Conservation (phyloP, 805 yeast species). For the Cyberlindnera mississippiensis region DNA sequence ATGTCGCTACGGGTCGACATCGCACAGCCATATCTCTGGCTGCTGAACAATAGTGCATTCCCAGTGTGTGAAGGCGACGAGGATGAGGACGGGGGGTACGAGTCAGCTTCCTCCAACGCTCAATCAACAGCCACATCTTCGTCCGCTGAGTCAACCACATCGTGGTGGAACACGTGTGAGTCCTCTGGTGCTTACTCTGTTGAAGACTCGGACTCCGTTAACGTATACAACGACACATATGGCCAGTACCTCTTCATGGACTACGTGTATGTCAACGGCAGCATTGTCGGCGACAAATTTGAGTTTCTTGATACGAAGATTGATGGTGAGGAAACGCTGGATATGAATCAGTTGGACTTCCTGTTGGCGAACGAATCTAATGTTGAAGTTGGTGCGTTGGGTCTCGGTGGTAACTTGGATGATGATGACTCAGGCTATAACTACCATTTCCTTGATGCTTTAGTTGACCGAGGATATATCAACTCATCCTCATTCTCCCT, state of each 20-base stretch:
- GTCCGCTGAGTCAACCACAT: background rate
- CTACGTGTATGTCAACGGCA: conserved; percentile 19
- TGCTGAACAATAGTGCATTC: conserved; percentile 20
- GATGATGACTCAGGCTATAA: background rate
- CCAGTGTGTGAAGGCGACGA: conserved; percentile 4
- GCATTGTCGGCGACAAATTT: conserved; percentile 15
- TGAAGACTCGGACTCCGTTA: conserved; percentile 6
- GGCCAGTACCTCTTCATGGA: conserved; percentile 12
- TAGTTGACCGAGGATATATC: conserved; percentile 31
- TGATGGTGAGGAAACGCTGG: conserved; percentile 2
- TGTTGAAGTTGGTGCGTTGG: conserved; percentile 41
- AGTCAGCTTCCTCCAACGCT: conserved; percentile 3
- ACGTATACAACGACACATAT: background rate
- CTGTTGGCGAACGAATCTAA: conserved; percentile 35
- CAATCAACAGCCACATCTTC: background rate
- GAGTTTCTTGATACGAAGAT: conserved; percentile 1
- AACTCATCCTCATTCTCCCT: conserved; percentile 42
- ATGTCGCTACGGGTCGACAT: conserved; percentile 33
- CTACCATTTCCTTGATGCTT: conserved; percentile 30
- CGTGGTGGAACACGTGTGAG: conserved; percentile 10
- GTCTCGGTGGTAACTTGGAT: conserved; percentile 34
- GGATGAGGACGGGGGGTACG: no score
- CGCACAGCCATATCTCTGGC: conserved; percentile 38
- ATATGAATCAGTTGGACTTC: conserved; percentile 31
- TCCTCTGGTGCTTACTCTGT: conserved; percentile 15